Conservation (phyloP, 805 yeast genomes). For the Ogataea minuta region DNA sequence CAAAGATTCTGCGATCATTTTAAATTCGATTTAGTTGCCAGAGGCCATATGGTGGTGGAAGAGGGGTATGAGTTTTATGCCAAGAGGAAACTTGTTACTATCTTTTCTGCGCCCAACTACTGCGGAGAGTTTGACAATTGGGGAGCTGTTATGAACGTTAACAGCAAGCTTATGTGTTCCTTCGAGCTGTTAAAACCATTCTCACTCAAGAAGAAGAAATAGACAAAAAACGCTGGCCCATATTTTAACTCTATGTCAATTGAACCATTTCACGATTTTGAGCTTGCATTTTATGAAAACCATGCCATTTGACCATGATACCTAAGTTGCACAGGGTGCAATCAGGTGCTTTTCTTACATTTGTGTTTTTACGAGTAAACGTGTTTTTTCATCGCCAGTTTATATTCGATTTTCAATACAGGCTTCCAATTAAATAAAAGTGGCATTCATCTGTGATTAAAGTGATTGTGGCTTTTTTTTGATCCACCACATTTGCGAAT, state of each 20-base stretch:
- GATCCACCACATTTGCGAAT: constrained; percentile 27
- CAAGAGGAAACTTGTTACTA: constrained; percentile 70
- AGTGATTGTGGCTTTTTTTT: constrained; percentile 19
- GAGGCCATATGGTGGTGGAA: constrained; percentile 90
- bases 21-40: constrained; percentile 70
- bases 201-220: constrained; percentile 13
- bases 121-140: constrained; percentile 79
- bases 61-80: constrained; percentile 85
- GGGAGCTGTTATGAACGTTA: constrained; percentile 79
- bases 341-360: neutral
- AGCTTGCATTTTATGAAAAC: constrained; percentile 6
- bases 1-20: constrained; percentile 63
- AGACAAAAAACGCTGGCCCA: constrained; percentile 1
- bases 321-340: neutral
- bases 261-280: constrained; percentile 5
- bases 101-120: constrained; percentile 81
- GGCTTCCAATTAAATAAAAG: constrained; percentile 2
- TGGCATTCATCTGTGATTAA: constrained; percentile 4
- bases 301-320: no score
- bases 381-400: constrained; percentile 7
- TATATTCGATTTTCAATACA: constrained; percentile 9
- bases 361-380: constrained; percentile 8
- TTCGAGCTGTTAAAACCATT: constrained; percentile 66
- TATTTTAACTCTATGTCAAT: neutral
- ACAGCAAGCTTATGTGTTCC: constrained; percentile 63